These are phyloP conservation scores for Lentinula raphanica DNA, from an alignment of 768 basidiomycete species.

Conservation along the genomic window DNA sequence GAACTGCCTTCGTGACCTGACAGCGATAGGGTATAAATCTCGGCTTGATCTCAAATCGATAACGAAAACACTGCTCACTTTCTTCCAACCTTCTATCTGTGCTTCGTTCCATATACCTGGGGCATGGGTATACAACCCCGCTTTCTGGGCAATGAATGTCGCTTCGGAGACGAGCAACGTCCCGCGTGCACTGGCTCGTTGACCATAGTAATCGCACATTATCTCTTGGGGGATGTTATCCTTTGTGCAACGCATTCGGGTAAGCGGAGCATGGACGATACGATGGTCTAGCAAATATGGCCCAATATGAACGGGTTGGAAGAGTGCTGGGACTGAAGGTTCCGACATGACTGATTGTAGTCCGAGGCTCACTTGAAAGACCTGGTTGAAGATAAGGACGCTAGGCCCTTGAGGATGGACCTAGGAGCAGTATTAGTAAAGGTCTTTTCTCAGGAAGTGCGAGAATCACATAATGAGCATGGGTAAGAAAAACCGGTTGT, in stretches of 20 bases:
- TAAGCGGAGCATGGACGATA: slow-evolving; percentile 30
- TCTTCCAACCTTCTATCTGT: slow-evolving; percentile 25
- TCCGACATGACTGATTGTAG: no score
- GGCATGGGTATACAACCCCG: slow-evolving; percentile 21
- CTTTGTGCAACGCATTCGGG: slow-evolving; percentile 25
- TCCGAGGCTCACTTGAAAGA: no score
- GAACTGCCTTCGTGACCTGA: slow-evolving; percentile 55
- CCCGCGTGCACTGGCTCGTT: slow-evolving; percentile 26
- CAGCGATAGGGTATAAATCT: slow-evolving; percentile 37
- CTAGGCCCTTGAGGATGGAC: background rate
- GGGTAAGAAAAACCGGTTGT: background rate
- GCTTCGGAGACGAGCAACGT: slow-evolving; percentile 39
- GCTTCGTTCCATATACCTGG: slow-evolving; percentile 36
- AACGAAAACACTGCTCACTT: slow-evolving; percentile 24
- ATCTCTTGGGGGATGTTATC: slow-evolving; percentile 18
- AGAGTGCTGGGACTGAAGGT: slow-evolving; percentile 12
- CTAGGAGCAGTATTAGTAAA: background rate
- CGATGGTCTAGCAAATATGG: slow-evolving; percentile 24
- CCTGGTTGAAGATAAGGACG: background rate
- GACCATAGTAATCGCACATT: slow-evolving; percentile 26
- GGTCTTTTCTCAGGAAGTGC: background rate
- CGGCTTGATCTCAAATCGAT: slow-evolving; percentile 40
- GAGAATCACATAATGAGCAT: background rate
- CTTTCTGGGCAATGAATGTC: slow-evolving; percentile 28
- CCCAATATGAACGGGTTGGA: slow-evolving; percentile 25